Evolutionary conservation across 148 eudicot species (phyloP), one percentile per base, ranked within the genome.

Genomic region (Salicornia ramosissima): DNA sequence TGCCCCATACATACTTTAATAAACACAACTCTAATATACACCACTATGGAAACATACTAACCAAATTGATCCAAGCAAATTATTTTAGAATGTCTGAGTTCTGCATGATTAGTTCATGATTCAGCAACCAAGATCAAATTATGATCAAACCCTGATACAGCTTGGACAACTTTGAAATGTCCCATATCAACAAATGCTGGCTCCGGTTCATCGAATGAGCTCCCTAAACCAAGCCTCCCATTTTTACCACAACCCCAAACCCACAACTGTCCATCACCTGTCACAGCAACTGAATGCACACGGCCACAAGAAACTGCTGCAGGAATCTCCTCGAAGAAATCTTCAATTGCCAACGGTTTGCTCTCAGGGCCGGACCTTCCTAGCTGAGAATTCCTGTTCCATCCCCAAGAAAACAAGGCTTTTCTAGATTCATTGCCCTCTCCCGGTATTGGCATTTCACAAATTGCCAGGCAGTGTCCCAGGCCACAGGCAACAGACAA

Each of bases 171-270:
- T 18, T 79, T 80, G 74, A 46, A 72, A 63, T 83, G 80, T 79
- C 78, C 93, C 71, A 86, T 63, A 69, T 91, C 97, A 58, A 91
- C 80, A 65, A 78, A 65, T 61, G 70, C 64, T 1, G 96, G 99
- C 76, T 95, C 99, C 5, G 73, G 76, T 77, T 86, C 97, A 82
- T 87, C 91, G 34, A 53, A 72, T 19, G 97, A 91, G 79, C 99
- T 84, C 64, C 91, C 91, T 67, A 95, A 82, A 59, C 99, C 99
- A 11, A 95, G 96, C 81, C 97, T 80, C 5, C 99, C 99, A 70
- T 84, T 95, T 74, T 79, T 87, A 77, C 97, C 99, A 57, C 96
- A 87, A 51, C 97, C 99, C 99, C 99, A 95, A 72, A 65, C 80
- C 93, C 88, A 91, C 33, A 91, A 63, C 78, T 89, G 84, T 22